phyloP scores from a whole-genome alignment of 306 rosid genomes.

The Astragalus glycyphyllos region DNA sequence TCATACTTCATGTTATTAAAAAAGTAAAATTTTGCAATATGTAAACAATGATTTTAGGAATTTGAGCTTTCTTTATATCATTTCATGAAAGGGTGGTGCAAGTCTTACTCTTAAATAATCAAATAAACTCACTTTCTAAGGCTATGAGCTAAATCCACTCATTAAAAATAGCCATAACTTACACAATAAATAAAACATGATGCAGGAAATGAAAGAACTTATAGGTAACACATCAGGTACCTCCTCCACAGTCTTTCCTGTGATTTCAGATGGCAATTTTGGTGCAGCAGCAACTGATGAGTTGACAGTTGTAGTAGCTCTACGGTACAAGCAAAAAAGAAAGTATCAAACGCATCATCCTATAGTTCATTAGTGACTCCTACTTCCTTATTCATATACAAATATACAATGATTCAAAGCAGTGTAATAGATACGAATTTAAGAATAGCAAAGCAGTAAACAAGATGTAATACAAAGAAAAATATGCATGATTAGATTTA shows the following conservation, averaged over 20 bases:
- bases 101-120: slow-evolving; percentile 17
- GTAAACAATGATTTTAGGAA: neutral
- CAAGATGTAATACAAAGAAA: neutral
- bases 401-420: slow-evolving; percentile 30
- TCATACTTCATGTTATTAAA: slow-evolving; percentile 17
- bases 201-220: slow-evolving; percentile 4
- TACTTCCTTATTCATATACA: neutral
- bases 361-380: slow-evolving; percentile 15
- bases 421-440: slow-evolving; percentile 3
- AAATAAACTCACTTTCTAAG: slow-evolving; percentile 17
- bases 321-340: slow-evolving; percentile 46
- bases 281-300: slow-evolving; percentile 62
- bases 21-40: neutral
- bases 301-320: slow-evolving; percentile 73
- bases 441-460: slow-evolving; percentile 7
- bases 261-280: slow-evolving; percentile 90
- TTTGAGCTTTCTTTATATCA: slow-evolving; percentile 12
- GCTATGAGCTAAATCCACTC: slow-evolving; percentile 25
- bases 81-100: slow-evolving; percentile 6
- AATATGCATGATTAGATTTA: neutral
- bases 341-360: slow-evolving; percentile 35
- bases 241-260: slow-evolving; percentile 97
- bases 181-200: slow-evolving; percentile 16
- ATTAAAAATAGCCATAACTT: neutral
- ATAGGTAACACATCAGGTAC: slow-evolving; percentile 46